Evolutionary conservation across 768 basidiomycete genomes (phyloP), one percentile per base, ranked within the genome.

Genomic region (Suillus americanus): DNA sequence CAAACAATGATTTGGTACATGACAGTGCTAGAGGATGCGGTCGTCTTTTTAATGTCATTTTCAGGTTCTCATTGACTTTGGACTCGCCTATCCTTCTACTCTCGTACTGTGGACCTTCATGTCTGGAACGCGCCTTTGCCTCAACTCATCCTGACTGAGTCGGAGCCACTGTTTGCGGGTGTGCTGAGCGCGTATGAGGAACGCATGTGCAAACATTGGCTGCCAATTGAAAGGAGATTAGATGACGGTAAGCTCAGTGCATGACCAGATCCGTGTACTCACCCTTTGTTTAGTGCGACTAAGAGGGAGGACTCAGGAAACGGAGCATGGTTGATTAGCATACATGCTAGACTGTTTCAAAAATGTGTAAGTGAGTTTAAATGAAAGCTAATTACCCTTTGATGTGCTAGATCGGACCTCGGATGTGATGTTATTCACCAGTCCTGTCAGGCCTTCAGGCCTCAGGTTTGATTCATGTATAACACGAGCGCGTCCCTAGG

Each of bases 91-190:
- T 68, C 85, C 87, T 30, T 97, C 95, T 0, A 81, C 80, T 6
- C 82, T 95, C 9, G 85, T 90, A 9, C 97, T 0, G 97, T 99
- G 6, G 97, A 99, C 75, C 85, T 99, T 1, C 99, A 97, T 73
- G 97, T 99, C 85, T 99, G 40, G 97, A 99, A 77, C 87, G 97
- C 35, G 97, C 97, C 1, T 97, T 99, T 74, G 79, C 89, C 0
- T 97, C 95, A 0, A 99, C 97, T 1, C 97, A 99, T 76, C 97
- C 97, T 0, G 87, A 90, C 40, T n/a, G n/a, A n/a, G n/a, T 92
- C 93, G 3, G 91, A 92, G 75, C 84, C 83, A 0, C 77, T 95
- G 59, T 96, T 95, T 69, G 81, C 85, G 0, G 85, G 83, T 38
- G 83, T 92, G 6, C 78, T 94, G 23, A 74, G 75, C 14, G 85